Evolutionary conservation across 192 early-diverging fungal genomes (phyloP), one percentile per base, ranked within the genome.

Genomic region (Jimgerdemannia flammicorona): DNA sequence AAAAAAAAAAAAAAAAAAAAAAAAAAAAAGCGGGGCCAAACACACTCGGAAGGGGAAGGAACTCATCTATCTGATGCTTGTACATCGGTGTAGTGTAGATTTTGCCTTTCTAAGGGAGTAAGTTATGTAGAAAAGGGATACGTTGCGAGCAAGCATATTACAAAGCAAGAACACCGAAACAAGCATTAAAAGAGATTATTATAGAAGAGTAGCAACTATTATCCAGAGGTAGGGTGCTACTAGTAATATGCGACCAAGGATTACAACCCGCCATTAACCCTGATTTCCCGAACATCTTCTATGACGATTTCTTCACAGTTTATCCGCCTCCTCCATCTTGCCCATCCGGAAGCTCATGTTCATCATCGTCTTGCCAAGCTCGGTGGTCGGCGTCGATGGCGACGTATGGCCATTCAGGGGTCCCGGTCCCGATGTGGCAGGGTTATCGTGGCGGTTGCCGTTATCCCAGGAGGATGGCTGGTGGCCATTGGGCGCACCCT

Each of bases 381-480:
- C 77, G 17, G 72, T 69, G 39, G 67, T 78, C 44, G 77, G 77
- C 41, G 77, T 78, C 29, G 67, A 68, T 7, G 67, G 67, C 19
- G 49, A 59, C 8, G 49, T 59, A 2, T 59, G 49, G 14, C 49
- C 49, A 2, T 59, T 59, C 8, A 59, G 49, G 14, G 49, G 74
- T 43, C 20, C 76, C 20, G 11, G 77, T 71, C 64, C 77, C 78
- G 67, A 77, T 75, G 14, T 71, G 77, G 3, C 71, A 63, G 3
- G 74, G 74, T 64, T 81, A 78, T 78, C 19, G 80, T 78, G n/a
- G 75, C 74, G 4, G 76, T 76, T 19, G 77, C 65, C 0, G 74
- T 70, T 69, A 76, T 81, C 66, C 80, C 74, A 44, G 75, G 74
- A 3, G 19, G 80, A 71, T 3, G 6, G 41, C 67, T 39, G 67